Evolutionary conservation across 1,284 basidiomycete species (phyloP).

Genomic region (Pterulicium gracile): DNA sequence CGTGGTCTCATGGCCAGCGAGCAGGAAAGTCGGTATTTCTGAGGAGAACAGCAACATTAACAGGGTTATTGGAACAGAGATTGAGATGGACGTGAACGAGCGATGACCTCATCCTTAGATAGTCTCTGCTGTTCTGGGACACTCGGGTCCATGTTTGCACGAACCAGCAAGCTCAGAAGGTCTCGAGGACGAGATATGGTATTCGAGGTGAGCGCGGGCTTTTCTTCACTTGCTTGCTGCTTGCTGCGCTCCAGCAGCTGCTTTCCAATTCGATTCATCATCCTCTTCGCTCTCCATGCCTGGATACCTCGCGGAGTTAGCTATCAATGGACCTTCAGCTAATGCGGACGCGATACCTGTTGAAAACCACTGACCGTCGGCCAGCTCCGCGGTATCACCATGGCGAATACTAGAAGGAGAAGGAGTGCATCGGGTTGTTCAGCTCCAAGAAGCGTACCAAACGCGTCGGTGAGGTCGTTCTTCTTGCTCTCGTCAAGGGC

Average conservation of each 20-base stretch:
- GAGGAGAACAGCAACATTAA: conserved; percentile 3
- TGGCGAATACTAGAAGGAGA: conserved; percentile 29
- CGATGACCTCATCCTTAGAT: conserved; percentile 63
- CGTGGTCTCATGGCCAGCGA: conserved; percentile 74
- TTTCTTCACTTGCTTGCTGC: conserved; percentile 13
- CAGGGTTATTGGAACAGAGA: not conserved
- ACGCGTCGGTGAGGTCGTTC: conserved; percentile 39
- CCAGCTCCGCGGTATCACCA: conserved; percentile 12
- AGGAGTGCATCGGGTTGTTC: conserved; percentile 27
- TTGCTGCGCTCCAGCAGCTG: conserved; percentile 35
- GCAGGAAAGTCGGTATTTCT: conserved; percentile 52
- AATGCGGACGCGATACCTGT: not conserved
- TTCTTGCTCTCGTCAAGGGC: conserved; percentile 26
- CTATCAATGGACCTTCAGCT: not conserved
- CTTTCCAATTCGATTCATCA: conserved; percentile 26
- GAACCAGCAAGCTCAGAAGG: conserved; percentile 43
- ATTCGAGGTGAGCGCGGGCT: conserved; percentile 17
- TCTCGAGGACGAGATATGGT: conserved; percentile 24
- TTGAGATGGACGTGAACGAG: conserved; percentile 38
- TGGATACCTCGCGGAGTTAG: not conserved
- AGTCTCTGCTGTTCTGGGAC: conserved; percentile 47
- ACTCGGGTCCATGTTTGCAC: conserved; percentile 53
- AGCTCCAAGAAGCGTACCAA: conserved; percentile 28
- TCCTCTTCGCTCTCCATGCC: conserved; percentile 10
- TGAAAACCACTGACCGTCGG: conserved; percentile 17